Evolutionary conservation across 345 rosid species (phyloP).

Genomic region (Aurinia saxatilis): DNA sequence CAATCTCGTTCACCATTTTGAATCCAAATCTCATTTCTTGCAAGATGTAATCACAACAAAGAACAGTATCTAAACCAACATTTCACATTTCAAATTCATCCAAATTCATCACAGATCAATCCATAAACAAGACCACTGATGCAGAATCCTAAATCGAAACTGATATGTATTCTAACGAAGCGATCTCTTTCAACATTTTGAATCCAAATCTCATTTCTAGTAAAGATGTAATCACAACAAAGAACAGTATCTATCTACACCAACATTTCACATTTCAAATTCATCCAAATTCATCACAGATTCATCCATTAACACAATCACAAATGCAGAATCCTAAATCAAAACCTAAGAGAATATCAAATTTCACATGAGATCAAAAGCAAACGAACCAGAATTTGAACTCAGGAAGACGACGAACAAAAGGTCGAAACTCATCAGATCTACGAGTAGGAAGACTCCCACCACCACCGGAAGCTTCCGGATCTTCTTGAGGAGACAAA

Average conservation of each 20-base stretch:
- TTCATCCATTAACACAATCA: too few species aligned
- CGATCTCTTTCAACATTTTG: not conserved
- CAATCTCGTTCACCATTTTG: not conserved
- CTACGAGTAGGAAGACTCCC: conserved; percentile 61
- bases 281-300: too few species aligned
- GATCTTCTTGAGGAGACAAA: conserved; percentile 81
- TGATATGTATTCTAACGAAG: not conserved
- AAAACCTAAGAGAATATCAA: not conserved
- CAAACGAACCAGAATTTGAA: conserved; percentile 66
- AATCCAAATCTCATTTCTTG: too few species aligned
- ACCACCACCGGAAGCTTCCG: conserved; percentile 48
- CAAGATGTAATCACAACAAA: too few species aligned
- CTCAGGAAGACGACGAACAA: conserved; percentile 72
- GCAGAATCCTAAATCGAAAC: not conserved
- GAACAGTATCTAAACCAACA: too few species aligned
- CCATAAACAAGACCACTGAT: too few species aligned
- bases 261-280: too few species aligned
- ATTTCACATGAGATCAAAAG: not conserved
- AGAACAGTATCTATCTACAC: not conserved
- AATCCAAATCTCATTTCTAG: too few species aligned
- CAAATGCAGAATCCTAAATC: not conserved
- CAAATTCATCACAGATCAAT: too few species aligned
- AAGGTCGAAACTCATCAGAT: conserved; percentile 83
- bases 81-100: too few species aligned
- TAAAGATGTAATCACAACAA: too few species aligned